Base-by-base conservation (phyloP, 345 rosid species). In the sweet orange (Citrus sinensis) region DNA sequence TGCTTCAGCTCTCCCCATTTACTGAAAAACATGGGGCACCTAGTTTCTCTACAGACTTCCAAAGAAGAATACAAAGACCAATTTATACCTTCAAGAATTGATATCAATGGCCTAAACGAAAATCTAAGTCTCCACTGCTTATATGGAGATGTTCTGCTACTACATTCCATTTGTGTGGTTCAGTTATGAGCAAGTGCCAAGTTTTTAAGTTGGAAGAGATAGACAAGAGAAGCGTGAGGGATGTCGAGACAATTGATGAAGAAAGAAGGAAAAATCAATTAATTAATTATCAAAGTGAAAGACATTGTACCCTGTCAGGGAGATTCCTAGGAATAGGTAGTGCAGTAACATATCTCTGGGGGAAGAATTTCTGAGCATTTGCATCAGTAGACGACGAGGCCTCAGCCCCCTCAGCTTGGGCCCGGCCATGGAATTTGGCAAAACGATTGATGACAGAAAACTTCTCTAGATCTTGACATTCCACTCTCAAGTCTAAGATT, bases 241-340 rank as follows among this genome's bases (percentile, higher is more conserved):
- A 69, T 69, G 46, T 62, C 75, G 82, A 80, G 82, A 82, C 77
- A 76, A 60, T 34, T 73, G 85, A 71, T 76, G 72, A 69, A 85
- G 70, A 76, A 67, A 75, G 71, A 75, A 73, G 55, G 66, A 70
- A 73, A 82, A 80, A 84, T 78, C 80, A 84, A 86, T 82, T 79
- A 85, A 86, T 86, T 77, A 84, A 79, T 86, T 65, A 87, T 91
- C 89, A 94, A 78, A 96, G 94, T 70, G 99, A 87, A 62, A 94
- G 93, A 87, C 99, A 92, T 73, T 89, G 98, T 89, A 91, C 89
- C 87, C 86, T 87, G 76, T 92, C 99, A 56, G 99, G 99, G 80
- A 94, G 88, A 84, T 90, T 88, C 85, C 78, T 87, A 69, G 99
- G 97, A 88, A 92, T 88, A 25, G 98, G 91, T 76, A 90, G 82